Conservation (phyloP, 192 early-diverging fungal genomes). For the Coemansia sp. region DNA sequence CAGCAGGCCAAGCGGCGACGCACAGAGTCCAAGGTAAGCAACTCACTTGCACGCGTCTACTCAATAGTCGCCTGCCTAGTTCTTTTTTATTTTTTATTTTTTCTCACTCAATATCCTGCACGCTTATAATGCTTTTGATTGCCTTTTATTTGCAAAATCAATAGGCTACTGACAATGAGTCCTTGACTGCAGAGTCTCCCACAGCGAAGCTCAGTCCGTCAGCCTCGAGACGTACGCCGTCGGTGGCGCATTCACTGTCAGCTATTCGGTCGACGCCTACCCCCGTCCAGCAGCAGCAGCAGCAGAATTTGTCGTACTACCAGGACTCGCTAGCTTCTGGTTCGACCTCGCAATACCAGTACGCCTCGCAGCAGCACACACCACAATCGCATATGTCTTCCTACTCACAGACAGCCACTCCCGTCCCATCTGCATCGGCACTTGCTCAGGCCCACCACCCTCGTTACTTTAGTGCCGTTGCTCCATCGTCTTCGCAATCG, state of each 20-base stretch:
- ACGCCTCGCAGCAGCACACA: conserved; percentile 21
- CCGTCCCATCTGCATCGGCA: conserved; percentile 15
- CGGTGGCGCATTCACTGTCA: conserved; percentile 34
- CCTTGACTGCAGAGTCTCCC: conserved; percentile 32
- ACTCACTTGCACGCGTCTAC: not conserved
- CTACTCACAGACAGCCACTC: conserved; percentile 18
- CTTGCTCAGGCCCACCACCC: conserved; percentile 13
- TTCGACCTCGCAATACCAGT: conserved; percentile 16
- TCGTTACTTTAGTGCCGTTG: conserved; percentile 10
- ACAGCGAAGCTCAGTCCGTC: conserved; percentile 30
- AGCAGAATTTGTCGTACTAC: conserved; percentile 26
- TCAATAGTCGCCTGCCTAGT: not conserved
- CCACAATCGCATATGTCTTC: conserved; percentile 19
- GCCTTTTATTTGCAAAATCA: not conserved
- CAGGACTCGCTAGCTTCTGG: conserved; percentile 11
- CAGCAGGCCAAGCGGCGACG: conserved; percentile 55
- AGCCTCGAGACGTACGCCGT: conserved; percentile 23
- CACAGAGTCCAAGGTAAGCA: conserved; percentile 50
- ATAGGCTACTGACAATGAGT: conserved; percentile 49
- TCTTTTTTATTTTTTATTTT: not conserved
- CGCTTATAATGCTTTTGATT: not conserved
- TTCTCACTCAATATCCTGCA: not conserved
- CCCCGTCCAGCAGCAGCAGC: conserved; percentile 16
- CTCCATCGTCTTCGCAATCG: conserved; percentile 6
- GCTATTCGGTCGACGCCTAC: conserved; percentile 43